Conservation (phyloP, 805 yeast genomes). For the Vanderwaltozyma polyspora region DNA sequence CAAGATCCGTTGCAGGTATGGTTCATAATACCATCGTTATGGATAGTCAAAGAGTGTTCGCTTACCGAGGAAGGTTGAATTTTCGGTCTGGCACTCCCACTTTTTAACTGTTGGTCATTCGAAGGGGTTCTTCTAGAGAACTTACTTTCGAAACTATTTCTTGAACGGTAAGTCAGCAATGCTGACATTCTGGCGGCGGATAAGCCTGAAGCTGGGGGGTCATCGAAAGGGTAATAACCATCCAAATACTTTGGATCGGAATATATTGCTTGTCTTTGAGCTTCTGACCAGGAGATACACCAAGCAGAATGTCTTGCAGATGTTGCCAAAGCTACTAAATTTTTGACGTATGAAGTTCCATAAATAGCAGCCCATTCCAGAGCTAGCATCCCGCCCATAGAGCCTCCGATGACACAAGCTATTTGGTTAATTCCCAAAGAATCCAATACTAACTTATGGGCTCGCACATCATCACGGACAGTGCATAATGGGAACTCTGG, state of each 20-base stretch:
- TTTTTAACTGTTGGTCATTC: constrained; percentile 22
- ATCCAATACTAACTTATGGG: constrained; percentile 70
- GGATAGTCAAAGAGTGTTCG: constrained; percentile 73
- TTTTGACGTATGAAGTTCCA: constrained; percentile 58
- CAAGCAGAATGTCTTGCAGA: constrained; percentile 93
- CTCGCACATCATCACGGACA: constrained; percentile 79
- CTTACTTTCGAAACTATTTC: constrained; percentile 82
- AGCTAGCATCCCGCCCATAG: constrained; percentile 98
- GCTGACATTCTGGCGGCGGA: constrained; percentile 99
- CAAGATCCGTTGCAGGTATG: constrained; percentile 6
- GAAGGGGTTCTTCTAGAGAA: constrained; percentile 79
- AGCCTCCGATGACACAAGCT: constrained; percentile 88
- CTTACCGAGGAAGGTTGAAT: constrained; percentile 34
- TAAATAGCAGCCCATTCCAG: constrained; percentile 64
- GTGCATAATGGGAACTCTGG: constrained; percentile 93
- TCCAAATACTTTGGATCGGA: constrained; percentile 89
- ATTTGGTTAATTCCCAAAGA: constrained; percentile 65
- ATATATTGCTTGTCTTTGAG: constrained; percentile 92
- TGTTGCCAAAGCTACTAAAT: constrained; percentile 78
- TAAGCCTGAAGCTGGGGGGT: constrained; percentile 75
- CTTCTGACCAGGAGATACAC: constrained; percentile 99
- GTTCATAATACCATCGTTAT: constrained; percentile 66
- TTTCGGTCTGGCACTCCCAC: background rate
- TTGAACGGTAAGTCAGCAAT: constrained; percentile 77
- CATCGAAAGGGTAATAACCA: constrained; percentile 71